Conservation (phyloP, 306 rosid species). For the Glycine latifolia region DNA sequence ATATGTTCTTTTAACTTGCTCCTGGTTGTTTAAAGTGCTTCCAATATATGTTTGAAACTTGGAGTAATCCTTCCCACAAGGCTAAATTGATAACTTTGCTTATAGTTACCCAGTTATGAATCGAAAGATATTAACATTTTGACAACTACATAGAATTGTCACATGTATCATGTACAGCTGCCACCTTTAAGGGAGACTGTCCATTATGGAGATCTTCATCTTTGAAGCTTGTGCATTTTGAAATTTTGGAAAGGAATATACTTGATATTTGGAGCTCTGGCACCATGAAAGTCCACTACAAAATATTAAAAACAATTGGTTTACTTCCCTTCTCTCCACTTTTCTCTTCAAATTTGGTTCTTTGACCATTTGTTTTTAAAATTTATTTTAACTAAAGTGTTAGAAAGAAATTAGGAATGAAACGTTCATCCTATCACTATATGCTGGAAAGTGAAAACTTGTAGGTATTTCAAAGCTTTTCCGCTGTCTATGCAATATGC, state of each 20-base stretch:
- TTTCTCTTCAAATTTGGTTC: not conserved
- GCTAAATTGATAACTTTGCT: not conserved
- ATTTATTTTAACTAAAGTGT: not conserved
- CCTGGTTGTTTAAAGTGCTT: not conserved
- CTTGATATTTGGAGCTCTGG: not conserved
- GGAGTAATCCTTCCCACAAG: not conserved
- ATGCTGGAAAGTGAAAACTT: not conserved
- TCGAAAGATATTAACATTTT: not conserved
- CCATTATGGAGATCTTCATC: not conserved
- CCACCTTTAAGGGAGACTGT: not conserved
- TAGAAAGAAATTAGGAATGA: not conserved
- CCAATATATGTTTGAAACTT: not conserved
- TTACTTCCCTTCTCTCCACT: not conserved
- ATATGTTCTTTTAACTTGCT: not conserved
- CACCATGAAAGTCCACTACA: not conserved
- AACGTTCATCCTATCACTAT: too few species aligned
- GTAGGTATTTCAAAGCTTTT: not conserved
- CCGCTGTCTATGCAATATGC: not conserved
- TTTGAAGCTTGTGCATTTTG: not conserved
- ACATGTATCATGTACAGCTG: not conserved
- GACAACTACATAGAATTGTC: not conserved
- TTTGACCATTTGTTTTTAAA: not conserved
- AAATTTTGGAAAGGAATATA: not conserved
- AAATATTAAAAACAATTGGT: not conserved
- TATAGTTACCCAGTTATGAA: constrained; percentile 2